Conservation (phyloP, 1,284 basidiomycete genomes). For the Exsudoporus floridanus region DNA sequence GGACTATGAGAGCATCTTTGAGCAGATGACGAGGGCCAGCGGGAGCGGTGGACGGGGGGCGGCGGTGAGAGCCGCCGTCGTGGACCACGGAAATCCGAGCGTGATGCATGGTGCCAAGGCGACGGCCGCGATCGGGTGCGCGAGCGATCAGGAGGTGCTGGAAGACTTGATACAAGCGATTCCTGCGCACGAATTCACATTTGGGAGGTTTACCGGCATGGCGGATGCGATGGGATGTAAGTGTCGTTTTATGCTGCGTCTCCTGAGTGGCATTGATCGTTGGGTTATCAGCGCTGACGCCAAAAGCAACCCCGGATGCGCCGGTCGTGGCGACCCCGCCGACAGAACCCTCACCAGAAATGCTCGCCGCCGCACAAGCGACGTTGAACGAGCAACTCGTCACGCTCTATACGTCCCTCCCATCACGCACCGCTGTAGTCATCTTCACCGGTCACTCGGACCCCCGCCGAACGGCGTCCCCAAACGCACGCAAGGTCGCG, state of each 20-base stretch:
- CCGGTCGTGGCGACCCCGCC: constrained; percentile 29
- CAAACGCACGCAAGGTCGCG: constrained; percentile 61
- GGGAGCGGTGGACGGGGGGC: constrained; percentile 43
- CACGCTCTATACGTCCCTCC: constrained; percentile 65
- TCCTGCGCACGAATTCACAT: constrained; percentile 73
- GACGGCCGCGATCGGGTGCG: constrained; percentile 69
- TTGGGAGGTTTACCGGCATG: constrained; percentile 78
- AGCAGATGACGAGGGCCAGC: constrained; percentile 64
- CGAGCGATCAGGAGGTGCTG: constrained; percentile 73
- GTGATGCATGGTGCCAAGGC: constrained; percentile 84
- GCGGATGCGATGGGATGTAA: constrained; percentile 77
- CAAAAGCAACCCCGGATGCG: constrained; percentile 44
- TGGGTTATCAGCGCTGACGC: constrained; percentile 54
- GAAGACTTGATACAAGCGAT: constrained; percentile 62
- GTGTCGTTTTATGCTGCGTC: constrained; percentile 30
- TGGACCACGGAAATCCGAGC: constrained; percentile 81
- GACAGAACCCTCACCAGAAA: constrained; percentile 38
- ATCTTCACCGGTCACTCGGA: constrained; percentile 87
- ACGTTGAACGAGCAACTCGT: constrained; percentile 62
- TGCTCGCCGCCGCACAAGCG: constrained; percentile 40
- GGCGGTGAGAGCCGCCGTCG: constrained; percentile 61
- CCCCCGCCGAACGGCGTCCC: constrained; percentile 71
- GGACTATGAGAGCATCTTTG: constrained; percentile 85
- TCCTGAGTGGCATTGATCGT: neutral
- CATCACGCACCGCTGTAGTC: constrained; percentile 75